Evolutionary conservation across 2,329 filamentous ascomycete species (phyloP).

Genomic region (Massarina eburnea): DNA sequence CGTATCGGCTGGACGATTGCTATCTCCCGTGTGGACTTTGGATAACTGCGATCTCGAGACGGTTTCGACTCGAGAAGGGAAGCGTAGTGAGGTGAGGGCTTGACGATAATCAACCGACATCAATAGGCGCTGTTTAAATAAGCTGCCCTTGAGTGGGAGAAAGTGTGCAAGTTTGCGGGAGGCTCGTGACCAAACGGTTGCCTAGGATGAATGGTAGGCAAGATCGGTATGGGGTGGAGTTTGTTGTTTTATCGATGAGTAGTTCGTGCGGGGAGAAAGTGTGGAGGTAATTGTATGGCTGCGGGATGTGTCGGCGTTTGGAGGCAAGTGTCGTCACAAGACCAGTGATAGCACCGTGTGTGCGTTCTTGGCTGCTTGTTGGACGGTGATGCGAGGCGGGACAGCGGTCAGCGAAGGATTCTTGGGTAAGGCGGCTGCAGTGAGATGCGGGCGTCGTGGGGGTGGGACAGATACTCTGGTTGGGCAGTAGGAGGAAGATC

Average conservation of each 20-base stretch:
- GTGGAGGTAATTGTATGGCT: constrained; percentile 26
- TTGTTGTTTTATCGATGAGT: constrained; percentile 25
- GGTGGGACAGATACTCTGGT: constrained; percentile 21
- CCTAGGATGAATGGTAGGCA: not conserved
- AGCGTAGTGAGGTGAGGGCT: constrained; percentile 56
- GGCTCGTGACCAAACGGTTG: constrained; percentile 12
- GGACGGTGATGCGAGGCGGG: constrained; percentile 20
- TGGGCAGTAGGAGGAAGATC: constrained; percentile 17
- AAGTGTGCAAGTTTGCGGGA: constrained; percentile 19
- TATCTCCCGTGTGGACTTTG: constrained; percentile 58
- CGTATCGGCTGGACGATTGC: constrained; percentile 49
- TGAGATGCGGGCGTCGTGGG: constrained; percentile 33
- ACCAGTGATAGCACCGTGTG: constrained; percentile 32
- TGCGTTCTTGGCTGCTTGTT: constrained; percentile 30
- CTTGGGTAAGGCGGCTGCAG: constrained; percentile 27
- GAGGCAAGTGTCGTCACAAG: constrained; percentile 31
- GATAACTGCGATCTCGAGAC: constrained; percentile 60
- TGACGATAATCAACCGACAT: constrained; percentile 62
- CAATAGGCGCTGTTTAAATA: constrained; percentile 43
- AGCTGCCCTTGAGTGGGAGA: constrained; percentile 30
- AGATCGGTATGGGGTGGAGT: constrained; percentile 16
- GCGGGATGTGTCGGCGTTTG: constrained; percentile 18
- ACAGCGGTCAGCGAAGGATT: constrained; percentile 15
- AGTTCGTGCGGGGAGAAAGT: constrained; percentile 21
- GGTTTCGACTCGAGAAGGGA: constrained; percentile 58